Evolutionary conservation across 2,329 filamentous ascomycete species (phyloP).

Genomic region (Pseudovirgaria hyperparasitica): DNA sequence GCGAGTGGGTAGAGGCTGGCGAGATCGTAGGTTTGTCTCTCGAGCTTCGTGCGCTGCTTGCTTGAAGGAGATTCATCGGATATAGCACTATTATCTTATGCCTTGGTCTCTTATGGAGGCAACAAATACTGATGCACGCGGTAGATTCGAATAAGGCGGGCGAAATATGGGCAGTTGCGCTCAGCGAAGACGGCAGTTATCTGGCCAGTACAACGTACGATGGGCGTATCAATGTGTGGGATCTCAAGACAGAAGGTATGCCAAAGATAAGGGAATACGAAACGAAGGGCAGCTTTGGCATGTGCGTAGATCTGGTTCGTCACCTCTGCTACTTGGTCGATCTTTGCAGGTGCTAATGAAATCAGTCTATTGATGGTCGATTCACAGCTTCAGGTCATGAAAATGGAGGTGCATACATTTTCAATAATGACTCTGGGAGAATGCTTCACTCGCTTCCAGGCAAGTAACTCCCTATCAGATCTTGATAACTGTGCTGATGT

Average conservation of each 20-base stretch:
- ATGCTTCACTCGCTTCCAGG: conserved; percentile 68
- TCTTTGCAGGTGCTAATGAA: conserved; percentile 3
- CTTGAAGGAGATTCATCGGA: conserved; percentile 4
- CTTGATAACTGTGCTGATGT: conserved; percentile 7
- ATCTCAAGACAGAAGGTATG: conserved; percentile 40
- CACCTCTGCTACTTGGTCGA: not conserved
- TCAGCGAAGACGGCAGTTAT: conserved; percentile 73
- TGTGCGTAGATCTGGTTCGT: conserved; percentile 66
- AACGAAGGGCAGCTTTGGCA: conserved; percentile 84
- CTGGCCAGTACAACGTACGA: conserved; percentile 81
- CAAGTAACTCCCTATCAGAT: conserved; percentile 1
- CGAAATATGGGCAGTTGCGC: conserved; percentile 75
- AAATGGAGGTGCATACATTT: conserved; percentile 84
- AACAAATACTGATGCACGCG: conserved; percentile 2
- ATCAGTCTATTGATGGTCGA: conserved; percentile 56
- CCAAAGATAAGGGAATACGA: conserved; percentile 71
- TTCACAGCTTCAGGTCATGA: conserved; percentile 89
- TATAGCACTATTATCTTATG: no score
- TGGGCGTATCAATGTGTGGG: conserved; percentile 83
- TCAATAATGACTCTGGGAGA: conserved; percentile 80
- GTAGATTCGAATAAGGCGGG: conserved; percentile 46
- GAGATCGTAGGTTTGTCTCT: conserved; percentile 29
- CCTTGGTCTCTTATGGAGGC: no score
- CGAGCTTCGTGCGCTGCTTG: conserved; percentile 6
- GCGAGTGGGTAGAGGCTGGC: conserved; percentile 40